Evolutionary conservation across 495 filamentous ascomycete species (phyloP).

Genomic region (Lentithecium fluviatile): DNA sequence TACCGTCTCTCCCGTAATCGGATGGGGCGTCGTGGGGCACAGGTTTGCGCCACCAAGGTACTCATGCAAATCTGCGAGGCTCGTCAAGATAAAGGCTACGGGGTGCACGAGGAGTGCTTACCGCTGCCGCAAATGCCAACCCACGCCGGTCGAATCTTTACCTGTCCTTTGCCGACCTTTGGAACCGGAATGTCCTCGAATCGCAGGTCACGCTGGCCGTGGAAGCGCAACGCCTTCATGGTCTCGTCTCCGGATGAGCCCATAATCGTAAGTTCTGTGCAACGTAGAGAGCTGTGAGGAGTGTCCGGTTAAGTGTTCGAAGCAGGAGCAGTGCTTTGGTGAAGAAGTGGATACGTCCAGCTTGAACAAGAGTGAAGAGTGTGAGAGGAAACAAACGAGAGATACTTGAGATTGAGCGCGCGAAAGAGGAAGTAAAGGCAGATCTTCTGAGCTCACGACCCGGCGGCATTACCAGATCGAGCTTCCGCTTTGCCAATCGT

Average conservation of each 20-base stretch:
- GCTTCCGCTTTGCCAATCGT: background rate
- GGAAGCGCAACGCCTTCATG: conserved; percentile 46
- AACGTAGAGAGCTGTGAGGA: too few relatives aligned
- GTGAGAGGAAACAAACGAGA: background rate
- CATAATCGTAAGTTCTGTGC: conserved; percentile 10
- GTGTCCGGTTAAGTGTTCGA: too few relatives aligned
- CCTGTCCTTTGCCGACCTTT: conserved; percentile 38
- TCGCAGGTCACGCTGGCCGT: conserved; percentile 43
- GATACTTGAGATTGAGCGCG: background rate
- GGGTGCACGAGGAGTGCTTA: conserved; percentile 27
- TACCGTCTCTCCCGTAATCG: conserved; percentile 55
- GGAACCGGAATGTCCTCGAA: conserved; percentile 44
- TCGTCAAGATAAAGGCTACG: conserved; percentile 2
- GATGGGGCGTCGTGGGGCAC: conserved; percentile 58
- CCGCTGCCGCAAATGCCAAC: conserved; percentile 60
- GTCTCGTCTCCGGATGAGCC: conserved; percentile 19
- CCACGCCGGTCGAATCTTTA: conserved; percentile 54
- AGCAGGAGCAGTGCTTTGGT: too few relatives aligned
- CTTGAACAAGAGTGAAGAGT: too few relatives aligned
- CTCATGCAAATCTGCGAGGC: conserved; percentile 58
- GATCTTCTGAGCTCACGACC: background rate
- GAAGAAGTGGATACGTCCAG: too few relatives aligned
- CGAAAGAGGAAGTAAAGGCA: too few relatives aligned
- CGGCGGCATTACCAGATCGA: too few relatives aligned
- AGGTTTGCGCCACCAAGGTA: conserved; percentile 56